Conservation (phyloP, 495 filamentous ascomycete species). For the Aspergillus panamensis region DNA sequence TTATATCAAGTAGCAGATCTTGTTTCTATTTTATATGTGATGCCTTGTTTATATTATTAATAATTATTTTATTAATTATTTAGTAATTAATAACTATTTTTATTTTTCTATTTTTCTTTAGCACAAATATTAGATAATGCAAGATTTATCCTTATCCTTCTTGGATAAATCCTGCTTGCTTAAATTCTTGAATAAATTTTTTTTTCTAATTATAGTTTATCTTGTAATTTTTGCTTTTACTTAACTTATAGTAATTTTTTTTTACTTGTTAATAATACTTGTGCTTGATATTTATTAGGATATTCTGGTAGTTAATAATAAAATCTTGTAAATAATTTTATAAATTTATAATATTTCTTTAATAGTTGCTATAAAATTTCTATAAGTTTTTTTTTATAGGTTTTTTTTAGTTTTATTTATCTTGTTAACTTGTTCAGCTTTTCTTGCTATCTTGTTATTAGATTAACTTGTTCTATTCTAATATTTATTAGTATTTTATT, state of each 20-base stretch:
- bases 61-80: neutral
- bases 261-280: too few species aligned
- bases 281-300: too few species aligned
- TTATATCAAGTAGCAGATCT: neutral
- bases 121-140: neutral
- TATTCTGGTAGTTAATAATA: too few species aligned
- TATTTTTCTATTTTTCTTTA: neutral
- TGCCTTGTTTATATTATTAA: conserved; percentile 6
- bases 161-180: neutral
- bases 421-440: too few species aligned
- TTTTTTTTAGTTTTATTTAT: neutral
- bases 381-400: neutral
- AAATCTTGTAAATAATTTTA: too few species aligned
- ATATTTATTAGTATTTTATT: too few species aligned
- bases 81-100: neutral
- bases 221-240: neutral
- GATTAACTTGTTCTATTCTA: too few species aligned
- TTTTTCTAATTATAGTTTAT: neutral
- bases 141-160: neutral
- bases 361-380: too few species aligned
- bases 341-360: too few species aligned
- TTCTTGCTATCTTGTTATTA: too few species aligned
- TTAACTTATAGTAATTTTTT: too few species aligned
- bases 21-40: conserved; percentile 7
- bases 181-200: neutral